These are phyloP conservation scores for Eucalyptus pumila DNA, from an alignment of 345 rosid species.

Conservation along the genomic window DNA sequence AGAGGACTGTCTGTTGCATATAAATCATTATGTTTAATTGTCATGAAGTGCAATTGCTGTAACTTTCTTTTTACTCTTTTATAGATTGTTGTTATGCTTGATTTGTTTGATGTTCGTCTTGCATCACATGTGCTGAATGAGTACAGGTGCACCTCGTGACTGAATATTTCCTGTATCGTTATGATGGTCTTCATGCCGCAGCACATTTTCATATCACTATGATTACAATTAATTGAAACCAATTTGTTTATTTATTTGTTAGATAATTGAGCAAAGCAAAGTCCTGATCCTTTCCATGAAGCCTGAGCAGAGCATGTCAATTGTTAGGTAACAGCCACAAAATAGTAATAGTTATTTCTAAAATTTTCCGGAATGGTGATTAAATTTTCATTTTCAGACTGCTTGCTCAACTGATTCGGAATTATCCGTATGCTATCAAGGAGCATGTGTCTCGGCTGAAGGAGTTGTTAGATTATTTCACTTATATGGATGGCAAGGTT, in stretches of 20 bases:
- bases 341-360: background rate
- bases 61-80: background rate
- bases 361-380: background rate
- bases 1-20: background rate
- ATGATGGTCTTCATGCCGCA: background rate
- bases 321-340: slow-evolving; percentile 34
- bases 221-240: background rate
- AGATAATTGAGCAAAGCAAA: slow-evolving; percentile 86
- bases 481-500: slow-evolving; percentile 48
- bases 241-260: background rate
- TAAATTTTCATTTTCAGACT: slow-evolving; percentile 34
- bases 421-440: slow-evolving; percentile 49
- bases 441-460: slow-evolving; percentile 62
- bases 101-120: background rate
- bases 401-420: slow-evolving; percentile 39
- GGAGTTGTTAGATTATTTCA: slow-evolving; percentile 78
- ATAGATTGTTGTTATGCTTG: background rate
- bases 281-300: slow-evolving; percentile 62
- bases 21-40: background rate
- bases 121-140: background rate
- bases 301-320: slow-evolving; percentile 45
- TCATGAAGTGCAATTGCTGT: background rate
- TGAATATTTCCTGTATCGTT: background rate
- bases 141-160: background rate
- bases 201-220: background rate